Evolutionary conservation across 805 yeast species (phyloP), one percentile per base, ranked within the genome.

Genomic region (Zygoascus flipseniorum): DNA sequence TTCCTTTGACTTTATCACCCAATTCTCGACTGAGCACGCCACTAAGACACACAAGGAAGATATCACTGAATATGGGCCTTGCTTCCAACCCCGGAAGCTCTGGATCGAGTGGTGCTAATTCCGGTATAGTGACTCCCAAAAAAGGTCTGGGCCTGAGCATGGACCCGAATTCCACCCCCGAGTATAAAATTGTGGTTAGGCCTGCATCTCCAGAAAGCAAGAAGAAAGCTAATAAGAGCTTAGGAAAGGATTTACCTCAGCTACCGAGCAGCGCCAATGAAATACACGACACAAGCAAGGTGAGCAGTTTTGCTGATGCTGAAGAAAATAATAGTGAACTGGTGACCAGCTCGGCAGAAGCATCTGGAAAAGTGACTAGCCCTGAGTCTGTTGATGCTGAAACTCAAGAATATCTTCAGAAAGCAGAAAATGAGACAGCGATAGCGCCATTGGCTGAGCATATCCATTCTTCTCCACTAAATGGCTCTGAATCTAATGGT

Each of bases 1-100:
- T 57, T 31, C 63, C 63, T 3, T 45, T 60, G 50, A 46, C 62
- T 10, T 48, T 60, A 35, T 60, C 63, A 23, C 63, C 63, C 2
- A 26, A 46, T 10, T 32, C 52, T 18, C 31, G 39, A 35, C 16
- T 35, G 39, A 35, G 39, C 39, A 35, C 8, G 5, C 39, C 39
- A 5, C 13, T 35, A n/a, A 35, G 39, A n/a, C 39, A 35, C 16
- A 35, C 13, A n/a, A 11, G 39, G 16, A 35, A 35, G 39, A 35
- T 35, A 5, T 35, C 39, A n/a, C 16, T 35, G 39, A 35, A 35
- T n/a, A 35, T 35, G 39, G 39, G 39, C 8, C 16, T 35, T 35
- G 39, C 28, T 19, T 3, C 31, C 5, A 28, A 54, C 9, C 35
- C 52, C 8, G 19, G 31, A 8, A 35, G 31, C 19, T 35, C 51